phyloP scores from a whole-genome alignment of 352 stramenopile genomes.

The Phytophthora brassicae region DNA sequence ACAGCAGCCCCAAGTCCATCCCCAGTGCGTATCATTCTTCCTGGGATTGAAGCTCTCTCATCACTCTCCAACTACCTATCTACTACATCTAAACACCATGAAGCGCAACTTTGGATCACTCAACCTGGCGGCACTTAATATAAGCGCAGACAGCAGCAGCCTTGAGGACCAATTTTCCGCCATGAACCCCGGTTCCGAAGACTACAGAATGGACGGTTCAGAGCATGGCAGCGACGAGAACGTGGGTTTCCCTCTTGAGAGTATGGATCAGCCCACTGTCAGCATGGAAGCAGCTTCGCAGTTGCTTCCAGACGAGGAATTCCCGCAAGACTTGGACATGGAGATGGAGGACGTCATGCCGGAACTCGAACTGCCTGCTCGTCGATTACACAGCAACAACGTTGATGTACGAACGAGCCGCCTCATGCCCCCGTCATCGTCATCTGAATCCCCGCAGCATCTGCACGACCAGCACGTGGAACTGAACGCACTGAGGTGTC shows the following conservation, averaged over 20 bases:
- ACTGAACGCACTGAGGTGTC: slow-evolving; percentile 51
- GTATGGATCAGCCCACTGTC: slow-evolving; percentile 12
- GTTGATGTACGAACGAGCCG: slow-evolving; percentile 19
- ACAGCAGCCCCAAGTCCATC: slow-evolving; percentile 25
- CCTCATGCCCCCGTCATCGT: slow-evolving; percentile 18
- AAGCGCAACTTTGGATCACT: slow-evolving; percentile 59
- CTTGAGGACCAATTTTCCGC: slow-evolving; percentile 30
- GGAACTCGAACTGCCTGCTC: slow-evolving; percentile 25
- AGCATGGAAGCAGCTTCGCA: slow-evolving; percentile 13
- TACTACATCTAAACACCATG: slow-evolving; percentile 27
- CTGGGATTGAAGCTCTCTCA: slow-evolving; percentile 32
- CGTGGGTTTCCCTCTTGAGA: slow-evolving; percentile 42
- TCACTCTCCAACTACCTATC: too few relatives aligned
- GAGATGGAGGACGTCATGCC: slow-evolving; percentile 32
- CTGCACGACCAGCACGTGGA: slow-evolving; percentile 43
- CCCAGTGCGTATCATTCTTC: slow-evolving; percentile 5
- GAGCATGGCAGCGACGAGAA: slow-evolving; percentile 38
- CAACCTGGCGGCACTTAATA: slow-evolving; percentile 44
- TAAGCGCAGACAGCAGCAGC: slow-evolving; percentile 13
- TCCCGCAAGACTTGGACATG: slow-evolving; percentile 18
- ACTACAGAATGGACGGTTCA: slow-evolving; percentile 26
- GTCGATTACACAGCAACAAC: slow-evolving; percentile 20
- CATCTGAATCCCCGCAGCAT: slow-evolving; percentile 30
- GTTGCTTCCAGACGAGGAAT: slow-evolving; percentile 17
- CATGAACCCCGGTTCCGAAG: slow-evolving; percentile 30